A percentile compares a stretch with the other conserved stretches of the same genome.
phyloP scores from a whole-genome alignment of 140 eudicot genomes.

The Flaveria floridana region DNA sequence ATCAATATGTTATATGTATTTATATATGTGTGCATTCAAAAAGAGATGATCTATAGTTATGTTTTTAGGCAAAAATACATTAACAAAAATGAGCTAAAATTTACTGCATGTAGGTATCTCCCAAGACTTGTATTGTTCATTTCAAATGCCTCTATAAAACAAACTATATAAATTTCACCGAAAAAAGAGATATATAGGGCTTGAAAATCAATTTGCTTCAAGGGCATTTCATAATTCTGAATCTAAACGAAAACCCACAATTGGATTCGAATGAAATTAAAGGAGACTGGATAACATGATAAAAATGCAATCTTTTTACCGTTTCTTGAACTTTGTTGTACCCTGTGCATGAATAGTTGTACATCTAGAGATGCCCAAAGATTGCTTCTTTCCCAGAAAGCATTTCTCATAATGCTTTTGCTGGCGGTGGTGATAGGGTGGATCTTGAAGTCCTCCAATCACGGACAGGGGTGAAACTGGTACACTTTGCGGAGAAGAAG shows the following conservation, averaged over 20 bases:
- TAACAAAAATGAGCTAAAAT: neutral
- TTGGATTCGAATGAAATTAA: neutral
- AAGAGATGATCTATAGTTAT: neutral
- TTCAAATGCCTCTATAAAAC: constrained; percentile 10
- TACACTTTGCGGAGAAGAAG: constrained; percentile 32
- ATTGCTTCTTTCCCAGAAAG: constrained; percentile 37
- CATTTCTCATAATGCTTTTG: constrained; percentile 28
- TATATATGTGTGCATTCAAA: too few relatives aligned
- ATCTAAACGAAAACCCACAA: constrained; percentile 22
- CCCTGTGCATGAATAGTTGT: constrained; percentile 38
- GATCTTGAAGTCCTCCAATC: constrained; percentile 65
- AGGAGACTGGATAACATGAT: neutral
- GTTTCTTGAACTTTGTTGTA: constrained; percentile 65
- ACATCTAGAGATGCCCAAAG: constrained; percentile 29
- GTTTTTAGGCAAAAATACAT: constrained; percentile 19
- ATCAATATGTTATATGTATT: neutral
- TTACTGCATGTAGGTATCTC: constrained; percentile 36
- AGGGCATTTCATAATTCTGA: constrained; percentile 13
- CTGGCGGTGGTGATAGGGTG: constrained; percentile 27
- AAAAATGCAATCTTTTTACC: constrained; percentile 41
- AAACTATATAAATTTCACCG: neutral
- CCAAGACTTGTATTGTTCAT: constrained; percentile 18
- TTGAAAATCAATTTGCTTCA: constrained; percentile 21
- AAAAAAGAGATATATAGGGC: neutral
- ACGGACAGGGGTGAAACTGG: constrained; percentile 71